A percentile compares a stretch with the other conserved stretches of the same genome.
phyloP scores from a whole-genome alignment of 768 basidiomycete species.

The Auricularia auricula-judae region DNA sequence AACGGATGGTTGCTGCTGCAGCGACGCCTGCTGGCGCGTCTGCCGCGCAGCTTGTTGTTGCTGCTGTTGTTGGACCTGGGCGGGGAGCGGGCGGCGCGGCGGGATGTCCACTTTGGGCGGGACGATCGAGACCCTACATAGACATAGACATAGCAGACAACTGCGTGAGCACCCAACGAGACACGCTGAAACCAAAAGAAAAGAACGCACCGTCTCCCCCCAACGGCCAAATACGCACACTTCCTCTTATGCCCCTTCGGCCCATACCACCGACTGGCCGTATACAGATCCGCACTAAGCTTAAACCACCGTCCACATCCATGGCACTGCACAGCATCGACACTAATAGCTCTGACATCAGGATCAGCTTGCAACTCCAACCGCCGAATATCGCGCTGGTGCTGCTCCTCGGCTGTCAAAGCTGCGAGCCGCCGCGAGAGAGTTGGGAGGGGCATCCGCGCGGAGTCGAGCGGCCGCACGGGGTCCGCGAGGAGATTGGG shows the following conservation, averaged over 20 bases:
- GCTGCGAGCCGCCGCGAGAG: neutral
- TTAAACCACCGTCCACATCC: neutral
- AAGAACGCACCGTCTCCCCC: neutral
- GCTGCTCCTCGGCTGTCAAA: neutral
- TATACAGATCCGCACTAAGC: neutral
- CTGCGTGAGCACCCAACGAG: neutral
- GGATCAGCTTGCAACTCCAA: neutral
- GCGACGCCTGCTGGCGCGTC: too few relatives aligned
- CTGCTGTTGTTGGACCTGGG: too few relatives aligned
- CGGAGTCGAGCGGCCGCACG: neutral
- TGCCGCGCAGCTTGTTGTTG: too few relatives aligned
- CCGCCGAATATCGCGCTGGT: neutral
- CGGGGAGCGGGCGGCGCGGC: too few relatives aligned
- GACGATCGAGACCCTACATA: too few relatives aligned
- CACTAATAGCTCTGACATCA: neutral
- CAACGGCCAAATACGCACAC: neutral
- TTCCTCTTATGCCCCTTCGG: neutral
- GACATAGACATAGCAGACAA: neutral
- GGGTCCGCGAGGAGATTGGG: neutral
- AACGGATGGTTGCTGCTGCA: too few relatives aligned
- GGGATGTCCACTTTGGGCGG: too few relatives aligned
- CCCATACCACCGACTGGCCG: neutral
- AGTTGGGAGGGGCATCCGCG: neutral
- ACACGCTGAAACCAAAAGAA: neutral
- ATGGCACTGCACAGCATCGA: neutral